Percentiles rank a stretch among this genome's conserved stretches.
Conservation (phyloP, 495 filamentous ascomycete species). For the Neurospora pannonica region DNA sequence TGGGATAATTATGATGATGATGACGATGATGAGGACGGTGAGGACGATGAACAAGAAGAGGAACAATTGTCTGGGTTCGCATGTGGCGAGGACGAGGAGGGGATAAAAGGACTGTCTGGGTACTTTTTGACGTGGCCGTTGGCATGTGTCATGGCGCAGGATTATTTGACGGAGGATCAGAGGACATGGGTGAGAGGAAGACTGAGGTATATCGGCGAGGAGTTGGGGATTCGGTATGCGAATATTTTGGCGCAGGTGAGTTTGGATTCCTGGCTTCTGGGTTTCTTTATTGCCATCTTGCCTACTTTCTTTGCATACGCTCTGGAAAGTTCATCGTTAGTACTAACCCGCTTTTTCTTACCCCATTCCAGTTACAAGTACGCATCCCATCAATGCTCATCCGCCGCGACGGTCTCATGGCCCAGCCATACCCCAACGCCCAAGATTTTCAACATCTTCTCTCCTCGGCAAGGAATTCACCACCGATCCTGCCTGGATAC, state of each 20-base stretch:
- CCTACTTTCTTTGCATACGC: background rate
- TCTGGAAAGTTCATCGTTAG: background rate
- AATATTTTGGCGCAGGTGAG: slow-evolving; percentile 34
- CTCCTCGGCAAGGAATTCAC: slow-evolving; percentile 6
- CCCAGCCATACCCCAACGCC: slow-evolving; percentile 20
- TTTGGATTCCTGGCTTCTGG: background rate
- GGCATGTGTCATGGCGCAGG: slow-evolving; percentile 32
- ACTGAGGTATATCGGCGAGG: slow-evolving; percentile 35
- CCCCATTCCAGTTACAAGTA: slow-evolving; percentile 27
- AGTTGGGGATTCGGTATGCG: slow-evolving; percentile 40
- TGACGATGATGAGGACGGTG: background rate
- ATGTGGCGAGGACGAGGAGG: slow-evolving; percentile 24
- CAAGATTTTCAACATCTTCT: slow-evolving; percentile 25
- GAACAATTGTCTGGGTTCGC: slow-evolving; percentile 19
- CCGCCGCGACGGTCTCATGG: slow-evolving; percentile 34
- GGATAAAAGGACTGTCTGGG: slow-evolving; percentile 34
- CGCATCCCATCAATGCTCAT: slow-evolving; percentile 46
- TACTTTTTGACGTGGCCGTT: slow-evolving; percentile 39
- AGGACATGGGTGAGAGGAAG: slow-evolving; percentile 37
- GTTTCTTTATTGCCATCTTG: background rate
- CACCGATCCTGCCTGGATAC: slow-evolving; percentile 13
- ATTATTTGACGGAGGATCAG: slow-evolving; percentile 41
- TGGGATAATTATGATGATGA: background rate
- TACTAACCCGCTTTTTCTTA: background rate
- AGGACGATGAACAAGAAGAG: background rate